Base-by-base conservation (phyloP, 106 monocot species). In the Dioscorea alata region DNA sequence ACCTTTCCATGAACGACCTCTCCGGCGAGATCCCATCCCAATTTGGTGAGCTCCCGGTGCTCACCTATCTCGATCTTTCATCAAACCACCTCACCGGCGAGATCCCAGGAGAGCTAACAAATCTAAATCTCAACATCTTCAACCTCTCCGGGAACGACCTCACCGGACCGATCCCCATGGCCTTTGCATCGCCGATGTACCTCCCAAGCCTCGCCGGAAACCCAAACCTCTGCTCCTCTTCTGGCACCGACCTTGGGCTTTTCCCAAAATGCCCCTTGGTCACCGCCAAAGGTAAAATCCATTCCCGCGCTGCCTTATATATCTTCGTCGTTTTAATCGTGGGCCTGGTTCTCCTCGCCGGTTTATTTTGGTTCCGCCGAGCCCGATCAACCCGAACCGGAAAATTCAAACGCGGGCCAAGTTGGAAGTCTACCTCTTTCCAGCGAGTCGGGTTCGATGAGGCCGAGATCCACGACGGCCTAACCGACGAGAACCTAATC, bases 51-150 rank as follows among this genome's bases (percentile, higher is more conserved):
- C 67, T 86, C 5, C 86, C 82, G 19, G 76, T 79, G 7, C 82
- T 86, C 32, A 79, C 79, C 13, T 86, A 86, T 65, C 79, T 86
- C 20, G 86, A 86, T 51, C 86, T 86, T 25, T 82, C 82, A 23
- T 6, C 15, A 1, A 86, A 86, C 70, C 56, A 12, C 6, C 71
- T 86, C 19, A 50, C 79, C 73, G 86, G 86, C 31, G 34, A 73
- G 22, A 82, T 86, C 48, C 86, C 82, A 13, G 5, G 52, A 2
- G 35, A 67, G 4, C 64, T 86, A 2, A 22, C 58, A 0, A 56
- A 76, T 1, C 68, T 82, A 18, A 82, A 64, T 75, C 66, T 82
- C 20, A 79, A 76, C 73, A 62, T 65, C 19, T 59, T 86, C 50
- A 82, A 86, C 48, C 70, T 86, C 22, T 76, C 79, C 28, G 9